Conservation (phyloP, 2,329 filamentous ascomycete genomes). For the Xylariaceae sp. region DNA sequence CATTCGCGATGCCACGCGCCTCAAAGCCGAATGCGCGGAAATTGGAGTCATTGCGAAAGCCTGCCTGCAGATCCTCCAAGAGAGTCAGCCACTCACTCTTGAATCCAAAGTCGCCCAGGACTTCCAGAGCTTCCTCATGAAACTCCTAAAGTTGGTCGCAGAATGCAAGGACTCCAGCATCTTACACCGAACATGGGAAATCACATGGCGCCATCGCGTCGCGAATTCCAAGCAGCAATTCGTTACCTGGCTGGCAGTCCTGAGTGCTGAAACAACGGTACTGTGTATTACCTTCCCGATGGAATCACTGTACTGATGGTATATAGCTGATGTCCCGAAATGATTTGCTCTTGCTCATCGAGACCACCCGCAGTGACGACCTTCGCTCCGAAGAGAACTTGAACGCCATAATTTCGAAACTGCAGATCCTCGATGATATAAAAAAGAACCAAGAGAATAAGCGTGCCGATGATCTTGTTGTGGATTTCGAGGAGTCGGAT, state of each 20-base stretch:
- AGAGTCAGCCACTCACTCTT: not conserved
- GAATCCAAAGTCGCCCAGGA: not conserved
- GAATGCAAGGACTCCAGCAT: not conserved
- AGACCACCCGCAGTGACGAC: not conserved
- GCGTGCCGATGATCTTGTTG: not conserved
- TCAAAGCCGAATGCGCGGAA: not conserved
- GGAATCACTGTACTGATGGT: not conserved
- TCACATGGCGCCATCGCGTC: not conserved
- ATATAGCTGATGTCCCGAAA: not conserved
- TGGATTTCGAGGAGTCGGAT: not conserved
- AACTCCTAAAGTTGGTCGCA: not conserved
- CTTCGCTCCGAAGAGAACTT: not conserved
- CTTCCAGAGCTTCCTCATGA: not conserved
- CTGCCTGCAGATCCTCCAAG: not conserved
- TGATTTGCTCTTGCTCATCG: not conserved
- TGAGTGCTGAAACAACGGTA: not conserved
- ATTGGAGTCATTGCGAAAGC: not conserved
- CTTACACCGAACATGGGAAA: not conserved
- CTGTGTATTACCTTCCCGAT: not conserved
- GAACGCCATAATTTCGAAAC: not conserved
- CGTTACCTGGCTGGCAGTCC: not conserved
- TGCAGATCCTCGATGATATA: not conserved
- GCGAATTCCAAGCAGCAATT: not conserved
- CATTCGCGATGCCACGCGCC: not conserved
- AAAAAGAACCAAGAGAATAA: not conserved